A percentile compares a stretch with the other conserved stretches of the same genome.
These are phyloP conservation scores for Pyrrhoderma noxium DNA, from an alignment of 1,284 basidiomycete genomes.

Conservation along the genomic window DNA sequence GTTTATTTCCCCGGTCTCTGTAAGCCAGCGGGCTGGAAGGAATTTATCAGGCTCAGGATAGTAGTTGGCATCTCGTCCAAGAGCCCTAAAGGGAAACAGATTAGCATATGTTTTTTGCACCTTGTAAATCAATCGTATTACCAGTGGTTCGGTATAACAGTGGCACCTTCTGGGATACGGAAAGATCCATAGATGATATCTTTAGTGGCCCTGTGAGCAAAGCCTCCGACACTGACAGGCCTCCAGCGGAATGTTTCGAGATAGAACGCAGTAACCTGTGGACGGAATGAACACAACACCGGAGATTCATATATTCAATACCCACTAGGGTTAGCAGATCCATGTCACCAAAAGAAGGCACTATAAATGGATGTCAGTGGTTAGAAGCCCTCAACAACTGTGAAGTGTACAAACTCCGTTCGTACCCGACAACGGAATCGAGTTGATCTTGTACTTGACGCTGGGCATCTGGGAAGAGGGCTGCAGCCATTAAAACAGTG, in stretches of 20 bases:
- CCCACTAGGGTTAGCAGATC: constrained; percentile 32
- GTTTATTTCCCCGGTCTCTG: constrained; percentile 38
- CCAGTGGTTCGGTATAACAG: constrained; percentile 59
- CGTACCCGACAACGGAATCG: constrained; percentile 48
- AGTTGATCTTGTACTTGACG: constrained; percentile 51
- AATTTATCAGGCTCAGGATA: constrained; percentile 56
- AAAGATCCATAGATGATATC: constrained; percentile 55
- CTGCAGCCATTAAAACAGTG: constrained; percentile 54
- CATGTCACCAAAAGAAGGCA: constrained; percentile 46
- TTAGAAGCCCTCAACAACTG: constrained; percentile 9
- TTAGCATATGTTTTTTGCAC: background rate
- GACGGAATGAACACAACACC: background rate
- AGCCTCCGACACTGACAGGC: constrained; percentile 47
- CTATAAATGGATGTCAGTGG: constrained; percentile 23
- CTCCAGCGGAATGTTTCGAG: constrained; percentile 58
- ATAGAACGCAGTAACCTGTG: constrained; percentile 52
- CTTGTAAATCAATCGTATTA: constrained; percentile 20
- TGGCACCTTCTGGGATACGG: constrained; percentile 50
- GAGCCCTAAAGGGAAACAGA: background rate
- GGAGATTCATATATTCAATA: background rate
- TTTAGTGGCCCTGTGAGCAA: constrained; percentile 49
- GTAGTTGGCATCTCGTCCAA: constrained; percentile 38
- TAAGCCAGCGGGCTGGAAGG: constrained; percentile 51
- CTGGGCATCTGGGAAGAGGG: constrained; percentile 50
- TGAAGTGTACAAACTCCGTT: constrained; percentile 35